A percentile compares a stretch with the other conserved stretches of the same genome.
Evolutionary conservation across 148 eudicot species (phyloP).

Genomic region (Suaeda aralocaspica): DNA sequence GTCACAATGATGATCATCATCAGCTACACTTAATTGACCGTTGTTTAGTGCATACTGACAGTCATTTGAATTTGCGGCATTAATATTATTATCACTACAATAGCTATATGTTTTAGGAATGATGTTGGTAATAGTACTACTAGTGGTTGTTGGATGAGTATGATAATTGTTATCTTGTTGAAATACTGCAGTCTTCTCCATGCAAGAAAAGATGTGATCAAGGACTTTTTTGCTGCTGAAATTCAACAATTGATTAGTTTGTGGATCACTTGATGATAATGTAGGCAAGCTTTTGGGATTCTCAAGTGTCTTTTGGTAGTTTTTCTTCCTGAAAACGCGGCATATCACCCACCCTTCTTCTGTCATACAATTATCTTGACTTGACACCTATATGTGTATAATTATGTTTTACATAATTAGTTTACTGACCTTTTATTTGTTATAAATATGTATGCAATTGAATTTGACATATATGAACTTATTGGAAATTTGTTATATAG

Average conservation of each 20-base stretch:
- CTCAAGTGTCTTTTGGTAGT: slow-evolving; percentile 2
- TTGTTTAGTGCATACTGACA: neutral
- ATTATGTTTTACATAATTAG: neutral
- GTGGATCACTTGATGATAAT: neutral
- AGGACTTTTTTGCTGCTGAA: slow-evolving; percentile 5
- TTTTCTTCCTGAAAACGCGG: slow-evolving; percentile 15
- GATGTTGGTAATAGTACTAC: neutral
- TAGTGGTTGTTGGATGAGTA: slow-evolving; percentile 3
- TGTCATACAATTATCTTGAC: slow-evolving; percentile 2
- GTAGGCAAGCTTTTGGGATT: neutral
- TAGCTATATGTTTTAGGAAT: neutral
- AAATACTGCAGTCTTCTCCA: neutral
- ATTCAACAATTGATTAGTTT: neutral
- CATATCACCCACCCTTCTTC: slow-evolving; percentile 17
- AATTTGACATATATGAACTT: no score
- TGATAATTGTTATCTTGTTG: neutral
- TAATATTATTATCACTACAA: neutral
- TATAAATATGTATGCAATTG: no score
- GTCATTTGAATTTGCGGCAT: neutral
- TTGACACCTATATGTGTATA: neutral
- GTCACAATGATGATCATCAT: neutral
- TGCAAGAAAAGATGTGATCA: slow-evolving; percentile 16
- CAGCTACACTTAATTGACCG: neutral
- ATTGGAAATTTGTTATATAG: neutral
- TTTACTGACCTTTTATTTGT: no score